These are phyloP conservation scores for Halophytophthora batemanensis DNA, from an alignment of 352 stramenopile genomes.

Conservation along the genomic window DNA sequence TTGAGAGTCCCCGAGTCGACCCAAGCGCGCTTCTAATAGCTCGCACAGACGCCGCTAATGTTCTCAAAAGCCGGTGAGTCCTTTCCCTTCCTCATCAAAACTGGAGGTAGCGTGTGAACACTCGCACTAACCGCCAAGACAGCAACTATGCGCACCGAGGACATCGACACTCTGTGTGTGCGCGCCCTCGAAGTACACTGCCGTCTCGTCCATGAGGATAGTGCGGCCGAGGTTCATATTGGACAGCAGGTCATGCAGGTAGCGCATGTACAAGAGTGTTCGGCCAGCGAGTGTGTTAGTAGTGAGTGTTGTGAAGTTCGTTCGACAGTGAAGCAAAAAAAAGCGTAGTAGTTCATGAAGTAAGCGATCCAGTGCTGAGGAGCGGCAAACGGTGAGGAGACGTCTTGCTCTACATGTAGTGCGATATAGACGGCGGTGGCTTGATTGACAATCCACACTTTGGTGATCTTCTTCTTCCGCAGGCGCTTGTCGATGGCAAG, in stretches of 20 bases:
- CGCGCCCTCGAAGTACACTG: conserved; percentile 26
- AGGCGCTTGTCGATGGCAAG: conserved; percentile 6
- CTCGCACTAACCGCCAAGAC: conserved; percentile 7
- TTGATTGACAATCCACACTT: conserved; percentile 3
- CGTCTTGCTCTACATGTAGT: too few species aligned
- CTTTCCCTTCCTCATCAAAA: conserved; percentile 14
- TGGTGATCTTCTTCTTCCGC: conserved; percentile 9
- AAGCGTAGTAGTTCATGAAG: conserved; percentile 25
- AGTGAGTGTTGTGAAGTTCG: conserved; percentile 18
- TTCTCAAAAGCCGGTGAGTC: conserved; percentile 7
- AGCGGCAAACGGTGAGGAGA: conserved; percentile 4
- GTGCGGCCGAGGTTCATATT: conserved; percentile 12
- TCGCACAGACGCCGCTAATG: background rate
- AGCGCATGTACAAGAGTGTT: conserved; percentile 10
- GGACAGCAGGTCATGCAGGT: conserved; percentile 1
- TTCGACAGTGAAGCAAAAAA: conserved; percentile 21
- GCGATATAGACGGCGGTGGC: too few species aligned
- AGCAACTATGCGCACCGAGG: conserved; percentile 19
- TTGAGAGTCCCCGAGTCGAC: conserved; percentile 1
- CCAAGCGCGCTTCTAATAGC: conserved; percentile 2
- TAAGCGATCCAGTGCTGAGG: conserved; percentile 20
- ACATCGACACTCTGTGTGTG: conserved; percentile 14
- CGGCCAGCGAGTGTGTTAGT: conserved; percentile 12
- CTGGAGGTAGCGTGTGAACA: background rate
- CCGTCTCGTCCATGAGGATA: conserved; percentile 24